Evolutionary conservation across 306 rosid species (phyloP).

Genomic region (Senna siamea): DNA sequence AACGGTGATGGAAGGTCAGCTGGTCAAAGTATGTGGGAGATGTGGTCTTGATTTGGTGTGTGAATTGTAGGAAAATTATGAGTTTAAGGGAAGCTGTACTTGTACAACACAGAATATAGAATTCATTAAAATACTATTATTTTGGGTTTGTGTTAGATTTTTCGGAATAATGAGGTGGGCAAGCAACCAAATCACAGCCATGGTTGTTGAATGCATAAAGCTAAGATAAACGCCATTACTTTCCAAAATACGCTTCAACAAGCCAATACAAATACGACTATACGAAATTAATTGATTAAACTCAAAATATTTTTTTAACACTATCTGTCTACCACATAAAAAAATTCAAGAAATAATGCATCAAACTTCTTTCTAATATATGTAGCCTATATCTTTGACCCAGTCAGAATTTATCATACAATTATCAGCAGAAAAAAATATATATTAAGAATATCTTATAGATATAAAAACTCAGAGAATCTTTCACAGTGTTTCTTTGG

Average conservation of each 20-base stretch:
- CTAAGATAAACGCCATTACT: conserved; percentile 44
- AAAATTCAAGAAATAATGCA: background rate
- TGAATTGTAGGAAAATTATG: conserved; percentile 37
- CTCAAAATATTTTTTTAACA: too few species aligned
- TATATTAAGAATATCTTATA: background rate
- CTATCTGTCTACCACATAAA: too few species aligned
- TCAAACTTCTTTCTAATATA: background rate
- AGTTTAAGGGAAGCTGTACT: conserved; percentile 4
- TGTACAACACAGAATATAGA: background rate
- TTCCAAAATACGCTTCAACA: conserved; percentile 28
- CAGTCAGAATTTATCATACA: conserved; percentile 9
- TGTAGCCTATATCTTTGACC: conserved; percentile 30
- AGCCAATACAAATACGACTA: background rate
- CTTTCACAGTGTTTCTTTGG: conserved; percentile 10
- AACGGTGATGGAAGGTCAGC: conserved; percentile 5
- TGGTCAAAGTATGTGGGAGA: conserved; percentile 60
- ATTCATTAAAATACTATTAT: conserved; percentile 5
- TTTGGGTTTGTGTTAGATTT: conserved; percentile 15
- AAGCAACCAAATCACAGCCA: conserved; percentile 61
- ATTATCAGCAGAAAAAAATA: background rate
- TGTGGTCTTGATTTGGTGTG: conserved; percentile 51
- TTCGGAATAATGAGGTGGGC: conserved; percentile 54
- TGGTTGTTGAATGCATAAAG: conserved; percentile 59
- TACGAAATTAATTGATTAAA: background rate
- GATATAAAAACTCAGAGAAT: conserved; percentile 27